Base-by-base conservation (phyloP, 305 asterid species). In the Petunia hybrid region DNA sequence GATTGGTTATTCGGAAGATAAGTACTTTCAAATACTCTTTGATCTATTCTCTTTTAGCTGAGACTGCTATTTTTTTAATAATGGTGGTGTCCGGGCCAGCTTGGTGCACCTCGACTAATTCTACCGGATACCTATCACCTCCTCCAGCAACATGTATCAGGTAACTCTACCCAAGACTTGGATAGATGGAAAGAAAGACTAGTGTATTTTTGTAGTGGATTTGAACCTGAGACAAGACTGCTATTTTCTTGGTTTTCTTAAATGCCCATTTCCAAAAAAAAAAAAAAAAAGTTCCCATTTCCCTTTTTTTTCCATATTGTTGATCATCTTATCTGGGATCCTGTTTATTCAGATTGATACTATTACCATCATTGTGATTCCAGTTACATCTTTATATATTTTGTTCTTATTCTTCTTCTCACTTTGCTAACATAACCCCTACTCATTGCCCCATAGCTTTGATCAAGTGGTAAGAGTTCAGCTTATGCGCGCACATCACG, bases 1-100 rank as follows among this genome's bases (percentile, higher is more conserved):
- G 43, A 51, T 55, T 56, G 36, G 2, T 63, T 56, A 39, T 14
- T 42, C 16, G n/a, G 12, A 67, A 66, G 82, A 65, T 80, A 51
- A 65, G 53, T 40, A 8, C 22, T 41, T 74, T 74, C 16, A 35
- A 8, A 74, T 36, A 0, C 4, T 55, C 41, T 65, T 67, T 3
- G n/a, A 36, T 43, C 45, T 56, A n/a, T 76, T 9, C 6, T 65
- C 57, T 10, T 70, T 69, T 70, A n/a, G 57, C 60, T 42, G 8
- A 22, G 45, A 75, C 35, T 59, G 64, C 64, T 8, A 13, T 59
- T 59, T 35, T 8, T 63, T 63, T 63, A 22, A 22, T 22, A 22
- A 22, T 22, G 31, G 31, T 22, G 31, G 31, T 22, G 31, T 22
- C 31, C 31, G 31, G 31, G 31, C 31, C 31, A 22, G 31, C 1